Base-by-base conservation (phyloP, 2,329 filamentous ascomycete genomes). In the Fusarium poae region DNA sequence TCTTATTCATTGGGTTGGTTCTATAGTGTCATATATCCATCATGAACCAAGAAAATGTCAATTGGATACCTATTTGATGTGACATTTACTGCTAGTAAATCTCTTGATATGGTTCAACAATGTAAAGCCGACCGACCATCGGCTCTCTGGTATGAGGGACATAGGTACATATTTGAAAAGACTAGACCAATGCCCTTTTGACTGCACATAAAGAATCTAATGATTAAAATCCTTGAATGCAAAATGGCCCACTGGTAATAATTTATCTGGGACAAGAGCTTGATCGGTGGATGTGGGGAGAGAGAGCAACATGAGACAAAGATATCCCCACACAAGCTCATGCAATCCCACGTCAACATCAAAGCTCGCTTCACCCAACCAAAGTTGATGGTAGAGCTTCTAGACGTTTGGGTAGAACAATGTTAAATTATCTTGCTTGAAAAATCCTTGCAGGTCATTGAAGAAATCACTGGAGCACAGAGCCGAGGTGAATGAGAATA, bases 301-400 rank as follows among this genome's bases (percentile, higher is more conserved):
- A 49, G 53, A 52, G 60, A 59, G 46, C 23, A 43, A 63, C 52
- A 67, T 64, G 44, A 63, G 62, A 64, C 46, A 51, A 18, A 67
- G 53, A 42, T 30, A 62, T 57, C 62, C 57, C 66, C 67, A 69
- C 62, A 70, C 55, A 62, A 67, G 67, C 67, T 67, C 61, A 67
- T 62, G 57, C 52, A 32, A 67, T 63, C 35, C 25, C 46, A 52
- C 27, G 39, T 57, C 42, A 49, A 51, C 23, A 50, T 53, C 32
- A 44, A 59, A 69, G 54, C 50, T 46, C 27, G 20, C n/a, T 29
- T 37, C 15, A 57, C 29, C 42, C 16, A 29, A 39, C 23, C 34
- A 48, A 27, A 43, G 27, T 55, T 49, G 37, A 52, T 23, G 23
- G 42, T 18, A 40, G 40, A 59, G 57, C 63, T 59, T 70, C 56